Evolutionary conservation across 345 rosid genomes (phyloP), one percentile per base, ranked within the genome.

Genomic region (Cochlearia excelsa): DNA sequence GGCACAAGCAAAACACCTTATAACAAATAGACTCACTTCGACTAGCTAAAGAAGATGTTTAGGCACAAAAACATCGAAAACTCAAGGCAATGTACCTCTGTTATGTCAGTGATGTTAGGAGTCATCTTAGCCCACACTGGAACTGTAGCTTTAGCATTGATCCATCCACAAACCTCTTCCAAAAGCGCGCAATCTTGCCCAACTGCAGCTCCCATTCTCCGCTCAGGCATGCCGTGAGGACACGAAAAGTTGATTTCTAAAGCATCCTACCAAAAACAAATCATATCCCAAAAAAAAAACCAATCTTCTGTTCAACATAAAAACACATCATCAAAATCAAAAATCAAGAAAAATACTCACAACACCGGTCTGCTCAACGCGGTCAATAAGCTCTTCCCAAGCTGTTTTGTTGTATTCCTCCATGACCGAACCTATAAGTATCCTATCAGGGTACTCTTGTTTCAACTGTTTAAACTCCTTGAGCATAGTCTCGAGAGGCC

Each of bases 41-140:
- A 16, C 35, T 33, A 33, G 0, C 3, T 33, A 33, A 33, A 33
- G 39, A 42, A 39, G 52, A 55, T 1, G 41, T 8, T 26, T 3
- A 29, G 26, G 16, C 7, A 9, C 3, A 5, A 33, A 16, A 26
- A 31, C 34, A 53, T 34, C 27, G 46, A 65, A 39, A 54, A 4
- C 26, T 9, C 26, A 7, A 6, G 29, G 30, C 3, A 3, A 56
- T 47, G 57, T 23, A 87, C 97, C 95, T 83, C 71, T 54, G 97
- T 75, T 52, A 93, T 93, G 79, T 93, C 99, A 1, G 99, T 93
- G 61, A 93, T 79, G 56, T 93, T 93, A 64, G 99, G 99, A 80
- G 99, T 93, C 99, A 93, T 93, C 83, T 93, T 93, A 10, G 95
- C 94, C 99, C 99, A 93, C 5, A 89, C 97, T n/a, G 99, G 99